A percentile compares a stretch with the other conserved stretches of the same genome.
phyloP scores from a whole-genome alignment of 1,139 yeast genomes.

The Yamadazyma spencermartinsiae region DNA sequence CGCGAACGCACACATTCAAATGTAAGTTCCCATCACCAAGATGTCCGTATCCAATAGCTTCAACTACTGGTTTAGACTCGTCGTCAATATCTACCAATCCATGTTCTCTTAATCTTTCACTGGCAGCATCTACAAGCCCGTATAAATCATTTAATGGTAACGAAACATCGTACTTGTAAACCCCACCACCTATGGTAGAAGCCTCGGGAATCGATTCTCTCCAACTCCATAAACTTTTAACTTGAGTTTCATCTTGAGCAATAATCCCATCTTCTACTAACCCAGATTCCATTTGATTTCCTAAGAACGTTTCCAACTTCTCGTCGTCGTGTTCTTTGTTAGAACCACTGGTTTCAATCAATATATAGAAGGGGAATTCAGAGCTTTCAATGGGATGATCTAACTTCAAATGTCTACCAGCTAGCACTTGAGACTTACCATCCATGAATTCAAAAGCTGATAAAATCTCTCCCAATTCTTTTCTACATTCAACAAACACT shows the following conservation, averaged over 20 bases:
- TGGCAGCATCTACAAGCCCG: slow-evolving; percentile 74
- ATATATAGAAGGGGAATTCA: slow-evolving; percentile 79
- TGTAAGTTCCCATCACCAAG: slow-evolving; percentile 96
- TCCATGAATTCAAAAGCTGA: slow-evolving; percentile 98
- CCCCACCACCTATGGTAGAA: slow-evolving; percentile 83
- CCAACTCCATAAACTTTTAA: slow-evolving; percentile 87
- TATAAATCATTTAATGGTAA: slow-evolving; percentile 79
- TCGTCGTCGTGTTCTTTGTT: slow-evolving; percentile 82
- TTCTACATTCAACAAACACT: slow-evolving; percentile 77
- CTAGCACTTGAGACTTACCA: slow-evolving; percentile 65
- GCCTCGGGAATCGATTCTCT: slow-evolving; percentile 94
- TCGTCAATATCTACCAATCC: slow-evolving; percentile 68
- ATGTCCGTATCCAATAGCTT: slow-evolving; percentile 93
- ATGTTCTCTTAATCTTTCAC: slow-evolving; percentile 53
- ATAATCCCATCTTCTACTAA: slow-evolving; percentile 87
- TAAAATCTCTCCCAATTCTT: slow-evolving; percentile 78
- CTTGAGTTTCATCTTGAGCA: slow-evolving; percentile 92
- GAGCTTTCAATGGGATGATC: slow-evolving; percentile 78
- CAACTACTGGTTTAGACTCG: slow-evolving; percentile 70
- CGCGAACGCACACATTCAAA: slow-evolving; percentile 86
- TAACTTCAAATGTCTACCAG: slow-evolving; percentile 53
- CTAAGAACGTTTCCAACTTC: slow-evolving; percentile 78
- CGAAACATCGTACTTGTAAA: slow-evolving; percentile 94
- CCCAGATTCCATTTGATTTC: slow-evolving; percentile 80
- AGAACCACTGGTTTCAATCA: slow-evolving; percentile 94